These are phyloP conservation scores for Neurospora sp. DNA, from an alignment of 495 filamentous ascomycete genomes.

Conservation along the genomic window DNA sequence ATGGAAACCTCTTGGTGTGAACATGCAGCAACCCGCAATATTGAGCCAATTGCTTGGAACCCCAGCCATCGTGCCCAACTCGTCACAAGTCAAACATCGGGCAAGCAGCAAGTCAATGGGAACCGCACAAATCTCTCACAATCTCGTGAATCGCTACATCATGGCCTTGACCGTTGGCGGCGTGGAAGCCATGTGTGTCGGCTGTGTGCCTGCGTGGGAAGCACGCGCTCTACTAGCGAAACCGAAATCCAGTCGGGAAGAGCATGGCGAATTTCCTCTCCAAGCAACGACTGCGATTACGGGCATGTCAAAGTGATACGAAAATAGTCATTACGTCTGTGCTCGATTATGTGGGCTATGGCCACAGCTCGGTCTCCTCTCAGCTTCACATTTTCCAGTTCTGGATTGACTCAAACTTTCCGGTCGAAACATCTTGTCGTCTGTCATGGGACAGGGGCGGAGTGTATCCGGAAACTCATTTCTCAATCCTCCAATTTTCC, in stretches of 20 bases:
- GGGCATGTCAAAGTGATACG: neutral
- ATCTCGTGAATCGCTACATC: neutral
- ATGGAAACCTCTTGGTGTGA: slow-evolving; percentile 10
- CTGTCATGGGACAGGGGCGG: neutral
- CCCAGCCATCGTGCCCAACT: slow-evolving; percentile 8
- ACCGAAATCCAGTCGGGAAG: neutral
- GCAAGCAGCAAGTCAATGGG: neutral
- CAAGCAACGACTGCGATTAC: neutral
- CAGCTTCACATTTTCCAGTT: neutral
- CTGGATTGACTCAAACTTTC: neutral
- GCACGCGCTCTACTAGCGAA: neutral
- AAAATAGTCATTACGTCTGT: neutral
- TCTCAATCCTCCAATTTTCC: neutral
- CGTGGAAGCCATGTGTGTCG: neutral
- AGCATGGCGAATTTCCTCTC: neutral
- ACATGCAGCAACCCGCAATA: slow-evolving; percentile 15
- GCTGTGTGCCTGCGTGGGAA: neutral
- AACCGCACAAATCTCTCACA: neutral
- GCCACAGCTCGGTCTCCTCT: neutral
- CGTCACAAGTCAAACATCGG: slow-evolving; percentile 13
- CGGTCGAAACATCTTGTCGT: neutral
- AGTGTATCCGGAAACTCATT: neutral
- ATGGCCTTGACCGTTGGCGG: neutral
- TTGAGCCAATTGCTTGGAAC: slow-evolving; percentile 11
- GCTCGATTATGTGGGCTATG: neutral